A percentile compares a stretch with the other conserved stretches of the same genome.
These are phyloP conservation scores for Pseudovirgaria hyperparasitica DNA, from an alignment of 2,329 filamentous ascomycete genomes.

Conservation along the genomic window DNA sequence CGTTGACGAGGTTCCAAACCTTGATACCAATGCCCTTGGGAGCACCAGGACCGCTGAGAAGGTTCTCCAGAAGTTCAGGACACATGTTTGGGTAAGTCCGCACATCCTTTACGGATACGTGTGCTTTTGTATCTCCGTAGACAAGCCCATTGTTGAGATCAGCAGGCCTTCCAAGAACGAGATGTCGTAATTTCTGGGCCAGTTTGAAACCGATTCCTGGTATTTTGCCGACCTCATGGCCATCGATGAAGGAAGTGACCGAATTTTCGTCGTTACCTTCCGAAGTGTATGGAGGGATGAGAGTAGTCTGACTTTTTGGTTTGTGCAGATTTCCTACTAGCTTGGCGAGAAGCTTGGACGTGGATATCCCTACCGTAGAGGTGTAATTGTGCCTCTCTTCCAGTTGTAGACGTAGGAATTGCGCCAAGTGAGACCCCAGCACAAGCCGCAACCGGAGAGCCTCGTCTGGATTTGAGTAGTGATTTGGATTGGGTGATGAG, in stretches of 20 bases:
- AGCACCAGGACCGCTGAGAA: constrained; percentile 58
- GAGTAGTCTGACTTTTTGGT: constrained; percentile 73
- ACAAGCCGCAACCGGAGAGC: constrained; percentile 47
- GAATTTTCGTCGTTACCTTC: constrained; percentile 25
- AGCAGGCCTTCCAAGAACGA: constrained; percentile 38
- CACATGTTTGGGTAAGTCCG: constrained; percentile 51
- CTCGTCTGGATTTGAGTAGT: constrained; percentile 11
- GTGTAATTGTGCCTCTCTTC: constrained; percentile 73
- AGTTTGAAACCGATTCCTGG: constrained; percentile 77
- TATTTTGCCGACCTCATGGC: constrained; percentile 63
- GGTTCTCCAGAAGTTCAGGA: constrained; percentile 49
- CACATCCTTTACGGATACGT: constrained; percentile 53
- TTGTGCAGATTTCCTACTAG: constrained; percentile 76
- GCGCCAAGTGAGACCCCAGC: constrained; percentile 70
- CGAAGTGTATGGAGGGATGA: constrained; percentile 51
- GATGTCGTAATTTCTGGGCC: constrained; percentile 52
- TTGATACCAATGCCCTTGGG: constrained; percentile 59
- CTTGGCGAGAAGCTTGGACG: constrained; percentile 77
- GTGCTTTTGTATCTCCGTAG: constrained; percentile 38
- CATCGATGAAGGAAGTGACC: constrained; percentile 58
- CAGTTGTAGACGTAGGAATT: constrained; percentile 57
- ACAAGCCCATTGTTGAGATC: constrained; percentile 32
- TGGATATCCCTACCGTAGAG: constrained; percentile 75
- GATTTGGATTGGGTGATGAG: constrained; percentile 15
- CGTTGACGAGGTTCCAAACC: constrained; percentile 70